Evolutionary conservation across 805 yeast species (phyloP).

Genomic region (Tanozyma kutaoensis): DNA sequence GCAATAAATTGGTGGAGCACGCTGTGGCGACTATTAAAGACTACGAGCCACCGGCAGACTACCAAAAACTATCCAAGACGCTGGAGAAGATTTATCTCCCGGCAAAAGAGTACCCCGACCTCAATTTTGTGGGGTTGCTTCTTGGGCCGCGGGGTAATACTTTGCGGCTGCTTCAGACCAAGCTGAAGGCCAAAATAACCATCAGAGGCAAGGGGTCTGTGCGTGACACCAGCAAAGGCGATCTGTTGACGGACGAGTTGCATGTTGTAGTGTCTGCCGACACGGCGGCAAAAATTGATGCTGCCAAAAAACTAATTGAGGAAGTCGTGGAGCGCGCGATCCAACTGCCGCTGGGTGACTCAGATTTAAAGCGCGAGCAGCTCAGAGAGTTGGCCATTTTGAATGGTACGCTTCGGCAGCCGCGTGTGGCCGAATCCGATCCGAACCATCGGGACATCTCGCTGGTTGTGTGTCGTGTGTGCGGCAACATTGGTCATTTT

Average conservation of each 20-base stretch:
- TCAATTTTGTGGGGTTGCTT: constrained; percentile 82
- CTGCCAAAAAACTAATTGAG: constrained; percentile 64
- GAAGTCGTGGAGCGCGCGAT: constrained; percentile 74
- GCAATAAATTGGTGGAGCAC: constrained; percentile 64
- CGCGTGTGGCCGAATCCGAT: no score
- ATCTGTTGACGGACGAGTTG: constrained; percentile 49
- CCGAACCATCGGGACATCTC: constrained; percentile 41
- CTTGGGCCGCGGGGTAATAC: constrained; percentile 96
- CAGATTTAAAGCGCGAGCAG: constrained; percentile 83
- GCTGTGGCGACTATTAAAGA: constrained; percentile 64
- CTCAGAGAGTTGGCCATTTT: constrained; percentile 83
- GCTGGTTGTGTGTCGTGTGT: constrained; percentile 53
- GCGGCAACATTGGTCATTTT: constrained; percentile 79
- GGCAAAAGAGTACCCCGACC: constrained; percentile 73
- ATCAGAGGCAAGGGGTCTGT: constrained; percentile 94
- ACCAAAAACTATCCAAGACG: constrained; percentile 53
- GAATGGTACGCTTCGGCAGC: constrained; percentile 88
- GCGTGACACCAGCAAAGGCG: constrained; percentile 37
- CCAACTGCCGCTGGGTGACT: constrained; percentile 84
- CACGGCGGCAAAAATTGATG: constrained; percentile 58
- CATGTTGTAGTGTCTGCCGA: constrained; percentile 86
- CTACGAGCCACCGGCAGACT: constrained; percentile 71
- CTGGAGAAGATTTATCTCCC: constrained; percentile 80
- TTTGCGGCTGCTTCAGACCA: constrained; percentile 61
- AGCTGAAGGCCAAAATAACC: constrained; percentile 81